phyloP scores from a whole-genome alignment of 2,329 filamentous ascomycete species.

The Hypocreales sp. region DNA sequence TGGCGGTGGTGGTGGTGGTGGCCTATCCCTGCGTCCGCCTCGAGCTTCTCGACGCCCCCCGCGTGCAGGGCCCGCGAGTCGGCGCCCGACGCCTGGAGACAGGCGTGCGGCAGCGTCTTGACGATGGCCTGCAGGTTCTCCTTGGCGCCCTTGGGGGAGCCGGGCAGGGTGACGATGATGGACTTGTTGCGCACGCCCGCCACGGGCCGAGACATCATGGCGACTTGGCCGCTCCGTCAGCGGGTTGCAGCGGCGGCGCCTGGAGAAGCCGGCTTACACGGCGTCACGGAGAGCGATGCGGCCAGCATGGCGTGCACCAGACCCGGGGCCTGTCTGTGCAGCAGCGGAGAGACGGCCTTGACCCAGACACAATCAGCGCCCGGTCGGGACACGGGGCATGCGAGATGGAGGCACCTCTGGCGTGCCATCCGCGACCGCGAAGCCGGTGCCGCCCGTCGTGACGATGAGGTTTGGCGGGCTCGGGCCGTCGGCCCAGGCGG shows the following conservation, averaged over 20 bases:
- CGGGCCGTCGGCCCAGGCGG: constrained; percentile 54
- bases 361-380: background rate
- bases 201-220: constrained; percentile 89
- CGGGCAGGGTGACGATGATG: constrained; percentile 77
- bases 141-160: constrained; percentile 85
- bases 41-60: constrained; percentile 70
- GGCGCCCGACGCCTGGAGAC: constrained; percentile 68
- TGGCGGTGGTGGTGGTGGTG: constrained; percentile 22
- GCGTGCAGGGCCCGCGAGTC: constrained; percentile 68
- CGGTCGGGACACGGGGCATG: background rate
- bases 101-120: constrained; percentile 90
- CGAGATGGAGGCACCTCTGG: constrained; percentile 51
- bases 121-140: constrained; percentile 85
- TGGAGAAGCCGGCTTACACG: constrained; percentile 45
- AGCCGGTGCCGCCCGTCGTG: constrained; percentile 87
- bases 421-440: constrained; percentile 70
- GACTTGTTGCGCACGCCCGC: constrained; percentile 73
- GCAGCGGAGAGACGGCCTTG: constrained; percentile 60
- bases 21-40: constrained; percentile 60
- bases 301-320: constrained; percentile 92
- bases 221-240: constrained; percentile 61
- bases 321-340: constrained; percentile 77
- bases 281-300: constrained; percentile 69
- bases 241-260: background rate
- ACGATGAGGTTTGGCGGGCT: constrained; percentile 59